phyloP scores from a whole-genome alignment of 768 basidiomycete genomes.

The Daedaleopsis sinensis region DNA sequence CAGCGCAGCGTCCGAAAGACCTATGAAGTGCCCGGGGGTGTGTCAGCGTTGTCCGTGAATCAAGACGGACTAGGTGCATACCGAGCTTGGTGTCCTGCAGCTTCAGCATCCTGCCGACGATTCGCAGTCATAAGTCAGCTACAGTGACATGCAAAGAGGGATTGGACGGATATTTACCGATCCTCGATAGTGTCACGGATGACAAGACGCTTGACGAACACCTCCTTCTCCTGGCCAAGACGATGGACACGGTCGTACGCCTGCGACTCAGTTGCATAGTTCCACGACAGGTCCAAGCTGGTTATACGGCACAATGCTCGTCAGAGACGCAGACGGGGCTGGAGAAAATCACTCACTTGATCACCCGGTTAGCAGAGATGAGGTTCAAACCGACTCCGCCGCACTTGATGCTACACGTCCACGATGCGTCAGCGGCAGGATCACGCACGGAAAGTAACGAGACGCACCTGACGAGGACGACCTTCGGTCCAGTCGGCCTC shows the following conservation, averaged over 20 bases:
- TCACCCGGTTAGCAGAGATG: slow-evolving; percentile 66
- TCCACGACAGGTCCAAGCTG: slow-evolving; percentile 77
- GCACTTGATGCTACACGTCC: slow-evolving; percentile 52
- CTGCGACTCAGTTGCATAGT: slow-evolving; percentile 71
- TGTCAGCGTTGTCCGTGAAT: background rate
- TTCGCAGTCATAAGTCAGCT: background rate
- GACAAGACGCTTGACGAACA: slow-evolving; percentile 68
- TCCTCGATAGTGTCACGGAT: slow-evolving; percentile 76
- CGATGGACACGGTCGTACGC: slow-evolving; percentile 66
- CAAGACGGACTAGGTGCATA: slow-evolving; percentile 26
- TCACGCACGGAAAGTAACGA: background rate
- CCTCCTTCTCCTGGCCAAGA: slow-evolving; percentile 70
- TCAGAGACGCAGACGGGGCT: background rate
- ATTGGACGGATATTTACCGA: slow-evolving; percentile 44
- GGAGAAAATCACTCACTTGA: slow-evolving; percentile 49
- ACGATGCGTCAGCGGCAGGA: slow-evolving; percentile 1
- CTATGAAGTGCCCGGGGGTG: slow-evolving; percentile 20
- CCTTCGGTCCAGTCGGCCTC: slow-evolving; percentile 54
- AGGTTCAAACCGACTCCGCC: slow-evolving; percentile 73
- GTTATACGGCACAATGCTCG: background rate
- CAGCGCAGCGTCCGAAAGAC: slow-evolving; percentile 68
- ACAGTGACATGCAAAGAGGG: background rate
- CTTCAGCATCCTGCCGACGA: slow-evolving; percentile 54
- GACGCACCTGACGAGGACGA: slow-evolving; percentile 65
- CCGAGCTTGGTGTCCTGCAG: slow-evolving; percentile 71